Evolutionary conservation across 78 protist genomes (phyloP).

Genomic region (Tieghemostelium lacteum): DNA sequence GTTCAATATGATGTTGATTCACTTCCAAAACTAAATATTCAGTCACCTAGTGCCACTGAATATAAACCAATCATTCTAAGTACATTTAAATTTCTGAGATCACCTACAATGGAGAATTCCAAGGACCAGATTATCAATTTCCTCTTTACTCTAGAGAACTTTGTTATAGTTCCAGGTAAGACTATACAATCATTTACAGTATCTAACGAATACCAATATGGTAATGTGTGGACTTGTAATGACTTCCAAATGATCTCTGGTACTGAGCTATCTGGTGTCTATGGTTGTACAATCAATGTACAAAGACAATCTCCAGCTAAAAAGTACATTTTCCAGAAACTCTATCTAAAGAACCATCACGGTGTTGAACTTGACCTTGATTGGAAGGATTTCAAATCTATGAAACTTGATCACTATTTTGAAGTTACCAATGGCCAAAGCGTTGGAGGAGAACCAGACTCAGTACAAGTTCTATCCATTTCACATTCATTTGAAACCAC

Average conservation of each 20-base stretch:
- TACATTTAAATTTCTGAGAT: background rate
- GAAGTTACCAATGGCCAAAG: background rate
- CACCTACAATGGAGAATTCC: background rate
- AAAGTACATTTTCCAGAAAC: too few species aligned
- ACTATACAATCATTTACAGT: background rate
- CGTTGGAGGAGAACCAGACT: background rate
- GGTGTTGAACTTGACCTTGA: background rate
- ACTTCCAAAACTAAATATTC: background rate
- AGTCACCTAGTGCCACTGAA: background rate
- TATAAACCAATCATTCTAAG: background rate
- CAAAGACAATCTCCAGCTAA: background rate
- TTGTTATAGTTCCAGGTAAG: too few species aligned
- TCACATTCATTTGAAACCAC: background rate
- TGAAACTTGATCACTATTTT: too few species aligned
- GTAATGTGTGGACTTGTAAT: background rate
- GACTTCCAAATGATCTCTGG: background rate
- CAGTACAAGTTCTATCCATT: background rate
- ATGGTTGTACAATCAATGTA: background rate
- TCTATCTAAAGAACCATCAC: background rate
- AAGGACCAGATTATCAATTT: background rate
- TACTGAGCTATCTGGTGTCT: background rate
- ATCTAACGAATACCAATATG: background rate
- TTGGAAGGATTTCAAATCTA: background rate
- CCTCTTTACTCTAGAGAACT: background rate
- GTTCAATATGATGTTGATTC: background rate